Base-by-base conservation (phyloP, 1,139 yeast genomes). In the Martiniozyma asiatica region DNA sequence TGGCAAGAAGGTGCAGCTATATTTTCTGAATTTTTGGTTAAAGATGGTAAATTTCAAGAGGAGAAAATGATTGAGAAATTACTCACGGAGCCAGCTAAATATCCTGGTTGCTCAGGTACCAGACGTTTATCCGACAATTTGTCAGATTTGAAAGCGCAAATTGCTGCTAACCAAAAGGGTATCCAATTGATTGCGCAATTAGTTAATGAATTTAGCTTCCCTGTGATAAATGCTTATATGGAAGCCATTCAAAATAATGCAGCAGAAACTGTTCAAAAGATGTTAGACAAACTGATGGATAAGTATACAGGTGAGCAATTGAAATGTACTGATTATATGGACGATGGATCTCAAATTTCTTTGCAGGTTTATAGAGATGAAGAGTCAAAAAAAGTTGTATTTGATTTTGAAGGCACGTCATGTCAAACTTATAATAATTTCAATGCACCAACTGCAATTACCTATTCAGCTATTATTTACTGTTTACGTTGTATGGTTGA, bases 1-100 rank as follows among this genome's bases (percentile, higher is more conserved):
- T 68, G 67, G 59, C 73, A 73, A 44, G 81, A 73, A 48, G 81
- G 81, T 24, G 80, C 76, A 7, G 61, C 68, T 30, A 68, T 73
- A 35, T 59, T 60, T 35, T 64, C 73, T 5, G 68, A 67, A 56
- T 66, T 70, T 45, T 55, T 72, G 21, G 79, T 73, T 4, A 55
- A 61, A 13, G 51, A 61, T 27, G 77, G 76, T n/a, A 50, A 55
- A 29, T 73, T 73, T 44, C 74, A 73, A 40, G 62, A 68, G 30
- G 70, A 61, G 6, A 66, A 66, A 0, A 53, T 73, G 27, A 52
- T 59, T 11, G 34, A 39, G 11, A 55, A 64, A 25, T 55, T 74
- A 34, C 54, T 62, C 25, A 61, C 60, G 10, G 71, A 66, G 29
- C 81, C 82, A 2, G 45, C 53, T 8, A 54, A 59, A 44, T 64